Percentiles rank a stretch among this genome's conserved stretches.
These are phyloP conservation scores for Naegleria lovaniensis DNA, from an alignment of 208 protist genomes.

Conservation along the genomic window DNA sequence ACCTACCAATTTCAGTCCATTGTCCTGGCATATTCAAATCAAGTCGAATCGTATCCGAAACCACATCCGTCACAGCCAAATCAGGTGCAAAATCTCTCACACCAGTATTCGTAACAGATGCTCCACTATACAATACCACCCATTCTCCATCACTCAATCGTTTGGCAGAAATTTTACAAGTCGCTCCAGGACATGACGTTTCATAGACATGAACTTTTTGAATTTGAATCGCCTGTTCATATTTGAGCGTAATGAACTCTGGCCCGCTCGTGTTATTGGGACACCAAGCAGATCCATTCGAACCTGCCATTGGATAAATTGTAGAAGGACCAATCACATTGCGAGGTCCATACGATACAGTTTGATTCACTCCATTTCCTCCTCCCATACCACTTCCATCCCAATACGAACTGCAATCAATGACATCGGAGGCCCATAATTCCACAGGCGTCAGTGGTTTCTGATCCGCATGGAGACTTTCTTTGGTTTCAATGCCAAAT, in stretches of 20 bases:
- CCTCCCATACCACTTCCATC: not conserved
- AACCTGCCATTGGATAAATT: not conserved
- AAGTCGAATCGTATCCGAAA: not conserved
- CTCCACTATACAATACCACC: not conserved
- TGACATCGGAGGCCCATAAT: not conserved
- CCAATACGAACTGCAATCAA: not conserved
- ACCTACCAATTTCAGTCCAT: not conserved
- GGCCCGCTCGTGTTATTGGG: not conserved
- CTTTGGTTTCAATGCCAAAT: not conserved
- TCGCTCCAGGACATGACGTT: not conserved
- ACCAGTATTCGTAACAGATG: not conserved
- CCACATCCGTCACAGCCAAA: not conserved
- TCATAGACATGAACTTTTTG: not conserved
- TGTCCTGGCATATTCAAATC: not conserved
- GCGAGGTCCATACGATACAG: not conserved
- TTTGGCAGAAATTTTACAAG: not conserved
- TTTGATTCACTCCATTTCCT: not conserved
- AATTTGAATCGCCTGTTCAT: not conserved
- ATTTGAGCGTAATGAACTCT: not conserved
- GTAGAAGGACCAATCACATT: not conserved
- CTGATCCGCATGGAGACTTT: too few relatives aligned
- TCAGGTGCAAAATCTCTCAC: not conserved
- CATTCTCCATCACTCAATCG: not conserved
- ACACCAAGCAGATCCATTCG: not conserved
- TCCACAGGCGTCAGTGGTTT: too few relatives aligned